A percentile compares a stretch with the other conserved stretches of the same genome.
Conservation (phyloP, 371 early-diverging fungal genomes). For the Dichotomocladium elegans region DNA sequence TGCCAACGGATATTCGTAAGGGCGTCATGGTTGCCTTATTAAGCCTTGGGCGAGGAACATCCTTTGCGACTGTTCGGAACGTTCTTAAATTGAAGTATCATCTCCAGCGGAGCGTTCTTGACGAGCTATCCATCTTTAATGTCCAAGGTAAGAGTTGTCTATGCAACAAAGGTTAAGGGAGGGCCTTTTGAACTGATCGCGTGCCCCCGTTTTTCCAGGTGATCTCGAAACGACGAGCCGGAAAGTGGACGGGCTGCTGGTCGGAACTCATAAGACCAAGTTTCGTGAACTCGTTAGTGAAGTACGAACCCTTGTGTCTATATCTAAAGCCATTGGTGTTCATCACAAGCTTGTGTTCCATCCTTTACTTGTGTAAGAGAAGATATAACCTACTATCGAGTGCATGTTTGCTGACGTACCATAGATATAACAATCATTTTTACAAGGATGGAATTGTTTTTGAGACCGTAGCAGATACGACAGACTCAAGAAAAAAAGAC, state of each 20-base stretch:
- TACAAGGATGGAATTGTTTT: constrained; percentile 74
- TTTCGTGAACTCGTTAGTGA: constrained; percentile 47
- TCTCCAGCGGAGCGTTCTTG: constrained; percentile 57
- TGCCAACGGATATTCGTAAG: constrained; percentile 53
- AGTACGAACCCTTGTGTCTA: constrained; percentile 44
- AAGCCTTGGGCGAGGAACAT: constrained; percentile 53
- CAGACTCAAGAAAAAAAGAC: constrained; percentile 58
- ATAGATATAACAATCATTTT: constrained; percentile 69
- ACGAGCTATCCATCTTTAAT: constrained; percentile 66
- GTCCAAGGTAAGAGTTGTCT: constrained; percentile 38
- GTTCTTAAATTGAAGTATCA: constrained; percentile 58
- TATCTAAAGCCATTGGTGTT: constrained; percentile 58
- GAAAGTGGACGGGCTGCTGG: constrained; percentile 58
- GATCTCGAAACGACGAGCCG: constrained; percentile 48
- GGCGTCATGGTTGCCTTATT: constrained; percentile 55
- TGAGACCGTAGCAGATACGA: constrained; percentile 60
- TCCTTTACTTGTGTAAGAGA: constrained; percentile 63
- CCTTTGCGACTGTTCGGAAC: constrained; percentile 61
- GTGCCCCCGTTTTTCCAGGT: constrained; percentile 33
- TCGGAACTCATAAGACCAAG: constrained; percentile 41
- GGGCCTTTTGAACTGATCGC: background rate
- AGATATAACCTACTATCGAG: background rate
- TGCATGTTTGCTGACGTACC: background rate
- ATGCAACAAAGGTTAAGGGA: background rate
- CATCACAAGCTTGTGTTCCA: constrained; percentile 62